Percentiles rank a stretch among this genome's conserved stretches.
phyloP scores from a whole-genome alignment of 371 early-diverging fungal species.

The Syncephalastrum monosporum region DNA sequence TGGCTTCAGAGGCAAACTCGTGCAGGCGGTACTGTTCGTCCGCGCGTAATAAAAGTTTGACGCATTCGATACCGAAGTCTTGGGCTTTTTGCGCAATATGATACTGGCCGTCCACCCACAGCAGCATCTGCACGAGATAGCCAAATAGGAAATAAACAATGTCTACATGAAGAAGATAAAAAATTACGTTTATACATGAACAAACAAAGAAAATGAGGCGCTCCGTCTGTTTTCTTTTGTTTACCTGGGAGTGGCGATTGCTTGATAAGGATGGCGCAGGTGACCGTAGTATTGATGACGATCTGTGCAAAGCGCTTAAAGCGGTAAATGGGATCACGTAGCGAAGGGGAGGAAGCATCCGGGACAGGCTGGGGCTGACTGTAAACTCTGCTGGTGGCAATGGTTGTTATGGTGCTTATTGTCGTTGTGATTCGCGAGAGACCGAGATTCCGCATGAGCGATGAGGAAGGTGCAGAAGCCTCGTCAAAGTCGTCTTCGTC shows the following conservation, averaged over 20 bases:
- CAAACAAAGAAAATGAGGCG: not conserved
- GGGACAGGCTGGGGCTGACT: conserved; percentile 3
- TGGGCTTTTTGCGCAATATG: conserved; percentile 52
- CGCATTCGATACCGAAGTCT: conserved; percentile 44
- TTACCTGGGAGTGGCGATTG: conserved; percentile 27
- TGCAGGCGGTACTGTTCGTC: conserved; percentile 66
- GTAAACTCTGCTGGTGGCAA: conserved; percentile 10
- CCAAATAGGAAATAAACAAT: conserved; percentile 36
- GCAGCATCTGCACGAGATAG: conserved; percentile 42
- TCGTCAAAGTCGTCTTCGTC: conserved; percentile 10
- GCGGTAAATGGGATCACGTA: conserved; percentile 14
- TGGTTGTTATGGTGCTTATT: conserved; percentile 11
- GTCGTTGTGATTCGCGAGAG: conserved; percentile 15
- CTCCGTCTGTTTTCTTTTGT: not conserved
- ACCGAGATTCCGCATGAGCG: conserved; percentile 9
- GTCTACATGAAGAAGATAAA: conserved; percentile 13
- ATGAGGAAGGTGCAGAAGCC: conserved; percentile 3
- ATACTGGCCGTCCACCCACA: conserved; percentile 53
- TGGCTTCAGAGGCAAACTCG: conserved; percentile 54
- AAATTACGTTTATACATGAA: not conserved
- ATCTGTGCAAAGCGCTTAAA: conserved; percentile 25
- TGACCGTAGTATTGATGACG: conserved; percentile 22
- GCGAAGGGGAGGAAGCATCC: not conserved
- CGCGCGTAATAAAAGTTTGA: conserved; percentile 49
- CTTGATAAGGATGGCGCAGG: conserved; percentile 27